Evolutionary conservation across 2,329 filamentous ascomycete genomes (phyloP).

Genomic region (Penicillium verrucosum): DNA sequence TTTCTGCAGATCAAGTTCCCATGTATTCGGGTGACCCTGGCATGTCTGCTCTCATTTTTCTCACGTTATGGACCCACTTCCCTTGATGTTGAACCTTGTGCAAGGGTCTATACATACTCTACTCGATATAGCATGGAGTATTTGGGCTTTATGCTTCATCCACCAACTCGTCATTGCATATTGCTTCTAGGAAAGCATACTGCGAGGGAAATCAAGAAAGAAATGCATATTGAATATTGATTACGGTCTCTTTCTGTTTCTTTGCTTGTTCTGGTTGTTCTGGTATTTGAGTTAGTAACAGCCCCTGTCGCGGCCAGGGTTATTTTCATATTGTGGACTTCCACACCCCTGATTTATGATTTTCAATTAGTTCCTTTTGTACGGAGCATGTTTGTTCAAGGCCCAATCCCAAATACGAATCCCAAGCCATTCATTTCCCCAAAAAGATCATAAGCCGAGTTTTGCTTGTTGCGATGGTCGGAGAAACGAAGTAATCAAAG

Average conservation of each 20-base stretch:
- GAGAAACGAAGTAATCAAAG: conserved; percentile 1
- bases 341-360: background rate
- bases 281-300: background rate
- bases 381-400: background rate
- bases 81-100: conserved; percentile 2
- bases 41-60: conserved; percentile 18
- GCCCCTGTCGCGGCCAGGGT: background rate
- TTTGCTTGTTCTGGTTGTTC: conserved; percentile 1
- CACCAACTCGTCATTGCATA: conserved; percentile 10
- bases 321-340: background rate
- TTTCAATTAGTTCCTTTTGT: conserved; percentile 46
- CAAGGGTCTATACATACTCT: background rate
- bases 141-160: conserved; percentile 1
- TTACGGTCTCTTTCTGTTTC: background rate
- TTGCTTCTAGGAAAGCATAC: background rate
- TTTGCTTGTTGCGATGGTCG: background rate
- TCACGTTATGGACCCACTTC: conserved; percentile 10
- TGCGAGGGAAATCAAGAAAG: background rate
- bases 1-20: conserved; percentile 19
- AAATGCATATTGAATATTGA: background rate
- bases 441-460: background rate
- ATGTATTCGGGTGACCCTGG: conserved; percentile 21
- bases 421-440: background rate
- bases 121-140: background rate
- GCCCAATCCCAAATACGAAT: background rate